These are phyloP conservation scores for Lactuca sativa DNA, from an alignment of 129 eudicot genomes.

Conservation along the genomic window DNA sequence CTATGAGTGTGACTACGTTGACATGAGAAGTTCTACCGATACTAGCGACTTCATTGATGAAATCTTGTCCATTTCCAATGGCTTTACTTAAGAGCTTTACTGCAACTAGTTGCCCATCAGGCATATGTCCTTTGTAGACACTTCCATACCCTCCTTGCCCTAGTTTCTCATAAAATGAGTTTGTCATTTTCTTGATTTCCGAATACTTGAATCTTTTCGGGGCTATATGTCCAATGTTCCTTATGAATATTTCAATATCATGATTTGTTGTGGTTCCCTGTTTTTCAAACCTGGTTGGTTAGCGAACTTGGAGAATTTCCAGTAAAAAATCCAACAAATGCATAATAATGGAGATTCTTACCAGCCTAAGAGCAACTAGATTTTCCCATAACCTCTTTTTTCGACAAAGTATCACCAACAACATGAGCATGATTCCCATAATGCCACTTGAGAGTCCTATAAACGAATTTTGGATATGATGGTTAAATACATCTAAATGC, in stretches of 20 bases:
- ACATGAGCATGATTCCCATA: too few relatives aligned
- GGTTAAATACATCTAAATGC: too few relatives aligned
- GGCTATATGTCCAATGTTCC: slow-evolving; percentile 16
- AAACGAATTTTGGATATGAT: too few relatives aligned
- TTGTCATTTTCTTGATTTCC: slow-evolving; percentile 36
- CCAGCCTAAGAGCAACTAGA: too few relatives aligned
- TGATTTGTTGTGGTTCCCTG: background rate
- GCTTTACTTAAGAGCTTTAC: slow-evolving; percentile 18
- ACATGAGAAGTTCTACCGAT: slow-evolving; percentile 37
- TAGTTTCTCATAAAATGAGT: slow-evolving; percentile 24
- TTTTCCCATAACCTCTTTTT: too few relatives aligned
- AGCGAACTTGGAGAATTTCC: too few relatives aligned
- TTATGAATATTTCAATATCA: slow-evolving; percentile 32
- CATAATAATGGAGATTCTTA: too few relatives aligned
- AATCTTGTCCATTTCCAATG: slow-evolving; percentile 28
- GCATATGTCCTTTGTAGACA: slow-evolving; percentile 39
- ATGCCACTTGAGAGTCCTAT: too few relatives aligned
- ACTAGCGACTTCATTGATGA: slow-evolving; percentile 1
- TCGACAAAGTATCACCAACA: too few relatives aligned
- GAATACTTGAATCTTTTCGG: slow-evolving; percentile 26
- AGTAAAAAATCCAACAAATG: too few relatives aligned
- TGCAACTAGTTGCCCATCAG: slow-evolving; percentile 27
- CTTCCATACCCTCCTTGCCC: slow-evolving; percentile 48
- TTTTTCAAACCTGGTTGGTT: too few relatives aligned
- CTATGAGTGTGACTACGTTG: slow-evolving; percentile 30